Evolutionary conservation across 2,329 filamentous ascomycete genomes (phyloP).

Genomic region (Penicillium sp.): DNA sequence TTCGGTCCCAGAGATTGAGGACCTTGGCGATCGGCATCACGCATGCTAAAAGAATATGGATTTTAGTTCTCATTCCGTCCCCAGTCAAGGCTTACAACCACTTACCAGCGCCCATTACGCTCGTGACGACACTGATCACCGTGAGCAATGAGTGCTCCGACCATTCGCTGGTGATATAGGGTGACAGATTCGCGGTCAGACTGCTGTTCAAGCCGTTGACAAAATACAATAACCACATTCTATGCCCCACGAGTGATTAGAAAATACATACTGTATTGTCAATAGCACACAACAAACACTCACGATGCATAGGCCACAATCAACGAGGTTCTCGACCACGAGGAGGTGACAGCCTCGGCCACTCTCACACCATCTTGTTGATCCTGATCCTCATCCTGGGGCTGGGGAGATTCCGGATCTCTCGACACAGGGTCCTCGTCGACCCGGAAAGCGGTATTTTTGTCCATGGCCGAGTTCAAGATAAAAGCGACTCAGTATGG

Average conservation of each 20-base stretch:
- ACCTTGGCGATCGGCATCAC: conserved; percentile 58
- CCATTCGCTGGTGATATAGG: conserved; percentile 50
- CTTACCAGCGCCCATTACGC: conserved; percentile 45
- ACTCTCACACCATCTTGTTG: conserved; percentile 23
- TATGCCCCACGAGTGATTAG: conserved; percentile 11
- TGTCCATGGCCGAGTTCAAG: neutral
- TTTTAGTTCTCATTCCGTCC: neutral
- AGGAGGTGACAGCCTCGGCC: conserved; percentile 16
- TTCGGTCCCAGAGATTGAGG: conserved; percentile 57
- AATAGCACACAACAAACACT: conserved; percentile 46
- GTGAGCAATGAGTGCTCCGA: conserved; percentile 49
- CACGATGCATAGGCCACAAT: conserved; percentile 46
- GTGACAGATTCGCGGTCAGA: conserved; percentile 37
- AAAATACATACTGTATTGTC: conserved; percentile 28
- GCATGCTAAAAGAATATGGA: conserved; percentile 29
- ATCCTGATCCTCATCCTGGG: neutral
- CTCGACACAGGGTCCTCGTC: neutral
- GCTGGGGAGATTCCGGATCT: neutral
- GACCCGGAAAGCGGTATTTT: neutral
- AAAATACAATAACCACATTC: conserved; percentile 41
- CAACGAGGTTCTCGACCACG: conserved; percentile 38
- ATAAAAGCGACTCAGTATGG: neutral
- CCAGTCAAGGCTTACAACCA: neutral
- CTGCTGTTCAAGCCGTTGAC: conserved; percentile 37
- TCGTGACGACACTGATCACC: conserved; percentile 51